These are phyloP conservation scores for Mycena chlorophos DNA, from an alignment of 768 basidiomycete genomes.

Conservation along the genomic window DNA sequence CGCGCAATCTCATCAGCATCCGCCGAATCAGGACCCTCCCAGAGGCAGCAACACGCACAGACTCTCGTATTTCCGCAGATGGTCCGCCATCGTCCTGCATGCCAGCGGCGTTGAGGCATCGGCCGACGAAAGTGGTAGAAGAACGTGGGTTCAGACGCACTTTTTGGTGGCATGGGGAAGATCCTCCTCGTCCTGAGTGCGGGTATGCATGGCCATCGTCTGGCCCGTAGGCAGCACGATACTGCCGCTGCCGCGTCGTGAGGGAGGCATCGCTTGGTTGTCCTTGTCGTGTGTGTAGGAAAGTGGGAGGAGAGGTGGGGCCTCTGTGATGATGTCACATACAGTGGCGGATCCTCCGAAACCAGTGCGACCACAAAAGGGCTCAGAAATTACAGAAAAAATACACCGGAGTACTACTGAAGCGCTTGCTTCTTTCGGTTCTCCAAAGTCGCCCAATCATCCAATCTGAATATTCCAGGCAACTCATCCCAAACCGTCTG, in stretches of 20 bases:
- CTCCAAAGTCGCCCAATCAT: neutral
- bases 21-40: neutral
- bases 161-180: slow-evolving; percentile 94
- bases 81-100: slow-evolving; percentile 87
- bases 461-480: neutral
- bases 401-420: too few species aligned
- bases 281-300: too few species aligned
- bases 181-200: slow-evolving; percentile 83
- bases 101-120: slow-evolving; percentile 6
- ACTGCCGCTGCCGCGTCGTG: slow-evolving; percentile 78
- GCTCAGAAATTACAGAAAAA: too few species aligned
- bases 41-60: slow-evolving; percentile 52
- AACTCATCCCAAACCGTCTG: neutral
- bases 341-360: too few species aligned
- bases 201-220: slow-evolving; percentile 82
- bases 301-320: too few species aligned
- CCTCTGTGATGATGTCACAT: too few species aligned
- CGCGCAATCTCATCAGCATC: slow-evolving; percentile 6
- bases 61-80: slow-evolving; percentile 86
- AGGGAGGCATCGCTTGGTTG: slow-evolving; percentile 64
- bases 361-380: too few species aligned
- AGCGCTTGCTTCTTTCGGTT: neutral
- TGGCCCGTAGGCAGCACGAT: slow-evolving; percentile 72
- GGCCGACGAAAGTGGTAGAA: slow-evolving; percentile 3
- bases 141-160: slow-evolving; percentile 46